Evolutionary conservation across 1,284 basidiomycete genomes (phyloP).

Genomic region (Pyrrhoderma noxium): DNA sequence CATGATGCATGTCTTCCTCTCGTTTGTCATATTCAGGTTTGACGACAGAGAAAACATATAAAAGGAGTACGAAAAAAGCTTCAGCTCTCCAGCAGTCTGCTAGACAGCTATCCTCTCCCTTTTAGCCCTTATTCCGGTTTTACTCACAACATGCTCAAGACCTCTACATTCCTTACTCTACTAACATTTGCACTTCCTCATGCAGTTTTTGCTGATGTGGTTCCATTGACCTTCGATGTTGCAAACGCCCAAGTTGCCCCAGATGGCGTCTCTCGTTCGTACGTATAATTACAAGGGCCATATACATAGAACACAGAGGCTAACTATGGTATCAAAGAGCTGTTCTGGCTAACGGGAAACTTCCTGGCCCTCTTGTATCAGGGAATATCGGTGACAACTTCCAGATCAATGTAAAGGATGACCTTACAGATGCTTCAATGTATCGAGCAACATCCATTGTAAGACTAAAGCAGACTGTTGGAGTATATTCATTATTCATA

Average conservation of each 20-base stretch:
- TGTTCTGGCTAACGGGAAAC: constrained; percentile 20
- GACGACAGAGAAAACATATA: constrained; percentile 1
- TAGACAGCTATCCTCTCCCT: constrained; percentile 3
- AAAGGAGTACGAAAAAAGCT: not conserved
- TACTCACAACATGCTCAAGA: constrained; percentile 3
- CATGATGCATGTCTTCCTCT: too few relatives aligned
- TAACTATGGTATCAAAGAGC: constrained; percentile 5
- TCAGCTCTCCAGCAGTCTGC: not conserved
- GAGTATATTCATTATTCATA: not conserved
- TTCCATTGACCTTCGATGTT: constrained; percentile 6
- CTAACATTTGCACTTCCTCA: constrained; percentile 1
- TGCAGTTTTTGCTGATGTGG: constrained; percentile 4
- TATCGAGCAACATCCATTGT: constrained; percentile 25
- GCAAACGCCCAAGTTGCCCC: constrained; percentile 10
- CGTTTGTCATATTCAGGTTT: too few relatives aligned
- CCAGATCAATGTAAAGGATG: constrained; percentile 14
- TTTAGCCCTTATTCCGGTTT: not conserved
- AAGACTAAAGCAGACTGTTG: not conserved
- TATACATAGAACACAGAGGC: too few relatives aligned
- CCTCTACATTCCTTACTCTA: constrained; percentile 3
- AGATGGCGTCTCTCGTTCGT: constrained; percentile 16
- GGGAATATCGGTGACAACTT: constrained; percentile 21
- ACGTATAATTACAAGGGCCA: not conserved
- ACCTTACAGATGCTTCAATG: constrained; percentile 21
- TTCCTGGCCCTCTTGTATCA: constrained; percentile 20